Base-by-base conservation (phyloP, 352 stramenopile species). In the Globisporangium solare region DNA sequence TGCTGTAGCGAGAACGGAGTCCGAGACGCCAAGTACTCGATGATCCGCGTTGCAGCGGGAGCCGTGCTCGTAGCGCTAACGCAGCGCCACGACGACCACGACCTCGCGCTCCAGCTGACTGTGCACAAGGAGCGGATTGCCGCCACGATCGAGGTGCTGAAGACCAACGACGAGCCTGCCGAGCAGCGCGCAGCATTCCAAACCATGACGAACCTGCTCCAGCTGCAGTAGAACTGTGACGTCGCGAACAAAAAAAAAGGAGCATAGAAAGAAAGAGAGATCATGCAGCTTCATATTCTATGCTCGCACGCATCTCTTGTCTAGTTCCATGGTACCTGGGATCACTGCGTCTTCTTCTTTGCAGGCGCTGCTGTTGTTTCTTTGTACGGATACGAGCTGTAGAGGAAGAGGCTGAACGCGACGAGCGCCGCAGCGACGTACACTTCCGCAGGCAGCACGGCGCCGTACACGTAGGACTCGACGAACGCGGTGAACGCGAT, bases 401-500 rank as follows among this genome's bases (percentile, higher is more conserved):
- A 93, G 50, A 93, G 68, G 49, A 72, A 68, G 67, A 91, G 84
- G 42, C 80, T 91, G 22, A 63, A 62, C 1, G 76, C 70, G 8
- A 93, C 83, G 37, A 93, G 79, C 18, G 45, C 73, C 6, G 83
- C 80, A 7, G 83, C 76, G n/a, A 93, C 61, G 58, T 75, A 90
- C 18, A 92, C 78, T 27, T 91, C 70, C 3, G 62, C 52, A 0
- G 83, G 72, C 20, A 93, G 71, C 31, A 83, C 71, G 13, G 67
- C 60, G 47, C 71, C 73, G 58, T 95, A 92, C 27, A 92, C 63
- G 54, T 67, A 74, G 51, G 76, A 84, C 63, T 96, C 84, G 37
- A 88, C 71, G 47, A 91, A 70, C 21, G 86, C 88, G 37, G 88
- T 96, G 61, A 95, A 87, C 24, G 89, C 71, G 53, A 96, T 97